Evolutionary conservation across 371 early-diverging fungal species (phyloP).

Genomic region (Thermomucor indicae-seudaticae): DNA sequence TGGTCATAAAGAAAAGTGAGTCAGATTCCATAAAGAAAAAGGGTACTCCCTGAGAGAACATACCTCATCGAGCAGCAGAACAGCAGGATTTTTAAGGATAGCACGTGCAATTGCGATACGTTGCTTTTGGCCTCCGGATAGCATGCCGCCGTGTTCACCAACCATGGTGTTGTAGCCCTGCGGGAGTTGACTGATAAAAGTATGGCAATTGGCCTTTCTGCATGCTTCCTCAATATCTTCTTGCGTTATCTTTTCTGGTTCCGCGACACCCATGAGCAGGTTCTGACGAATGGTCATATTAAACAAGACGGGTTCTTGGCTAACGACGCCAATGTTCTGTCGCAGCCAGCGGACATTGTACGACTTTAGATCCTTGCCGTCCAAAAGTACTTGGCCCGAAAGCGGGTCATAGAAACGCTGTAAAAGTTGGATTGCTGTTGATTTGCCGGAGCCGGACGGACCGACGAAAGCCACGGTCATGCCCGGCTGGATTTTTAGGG

Average conservation of each 20-base stretch:
- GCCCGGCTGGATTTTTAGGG: conserved; percentile 66
- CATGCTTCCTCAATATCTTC: conserved; percentile 59
- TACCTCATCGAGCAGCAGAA: conserved; percentile 43
- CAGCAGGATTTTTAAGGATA: conserved; percentile 41
- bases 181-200: conserved; percentile 74
- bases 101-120: conserved; percentile 48
- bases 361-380: conserved; percentile 65
- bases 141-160: conserved; percentile 64
- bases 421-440: conserved; percentile 83
- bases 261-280: conserved; percentile 54
- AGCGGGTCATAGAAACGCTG: conserved; percentile 88
- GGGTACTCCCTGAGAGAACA: not conserved
- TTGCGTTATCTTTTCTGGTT: conserved; percentile 37
- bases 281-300: conserved; percentile 80
- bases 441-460: conserved; percentile 86
- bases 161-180: conserved; percentile 70
- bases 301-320: conserved; percentile 90
- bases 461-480: conserved; percentile 80
- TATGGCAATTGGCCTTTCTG: conserved; percentile 70
- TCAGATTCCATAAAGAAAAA: not conserved
- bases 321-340: conserved; percentile 78
- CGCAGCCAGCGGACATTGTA: conserved; percentile 74
- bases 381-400: conserved; percentile 61
- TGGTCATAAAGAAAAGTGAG: not conserved
- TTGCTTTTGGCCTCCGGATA: conserved; percentile 80